Percentiles rank a stretch among this genome's conserved stretches.
phyloP scores from a whole-genome alignment of 2,329 filamentous ascomycete species.

The Setomelanomma holmii region DNA sequence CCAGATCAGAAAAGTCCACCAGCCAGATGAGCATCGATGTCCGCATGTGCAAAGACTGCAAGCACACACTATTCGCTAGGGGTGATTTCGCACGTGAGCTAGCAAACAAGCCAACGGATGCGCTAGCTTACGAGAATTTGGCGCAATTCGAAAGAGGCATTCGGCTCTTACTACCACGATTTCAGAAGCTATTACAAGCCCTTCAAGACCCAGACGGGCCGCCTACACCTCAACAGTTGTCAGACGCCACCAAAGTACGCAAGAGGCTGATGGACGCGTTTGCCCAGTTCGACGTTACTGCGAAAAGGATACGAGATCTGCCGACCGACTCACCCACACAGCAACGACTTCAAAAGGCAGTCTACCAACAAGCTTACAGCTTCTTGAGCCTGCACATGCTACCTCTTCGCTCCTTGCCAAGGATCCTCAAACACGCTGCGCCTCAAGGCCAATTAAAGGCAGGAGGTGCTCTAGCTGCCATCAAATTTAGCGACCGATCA shows the following conservation, averaged over 20 bases:
- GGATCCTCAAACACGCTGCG: slow-evolving; percentile 62
- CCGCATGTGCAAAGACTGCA: slow-evolving; percentile 92
- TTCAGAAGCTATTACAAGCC: slow-evolving; percentile 76
- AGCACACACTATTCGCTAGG: slow-evolving; percentile 71
- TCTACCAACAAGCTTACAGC: slow-evolving; percentile 80
- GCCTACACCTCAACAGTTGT: slow-evolving; percentile 72
- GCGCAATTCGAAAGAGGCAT: slow-evolving; percentile 90
- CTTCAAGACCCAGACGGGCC: slow-evolving; percentile 76
- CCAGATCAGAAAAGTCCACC: slow-evolving; percentile 52
- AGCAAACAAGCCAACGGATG: slow-evolving; percentile 72
- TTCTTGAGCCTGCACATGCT: slow-evolving; percentile 93
- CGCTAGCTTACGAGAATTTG: slow-evolving; percentile 82
- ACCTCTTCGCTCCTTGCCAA: slow-evolving; percentile 68
- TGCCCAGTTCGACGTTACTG: slow-evolving; percentile 82
- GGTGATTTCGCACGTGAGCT: slow-evolving; percentile 79
- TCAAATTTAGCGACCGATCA: slow-evolving; percentile 64
- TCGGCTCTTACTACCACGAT: slow-evolving; percentile 78
- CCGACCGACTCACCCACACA: slow-evolving; percentile 76
- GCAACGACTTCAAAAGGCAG: slow-evolving; percentile 75
- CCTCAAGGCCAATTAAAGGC: slow-evolving; percentile 55
- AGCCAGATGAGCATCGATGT: slow-evolving; percentile 76
- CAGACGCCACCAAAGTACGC: slow-evolving; percentile 87
- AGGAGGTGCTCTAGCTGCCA: slow-evolving; percentile 61
- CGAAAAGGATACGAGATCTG: slow-evolving; percentile 80
- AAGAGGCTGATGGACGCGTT: slow-evolving; percentile 89